A percentile compares a stretch with the other conserved stretches of the same genome.
phyloP scores from a whole-genome alignment of 208 protist species.

The Trypanosoma caninum region DNA sequence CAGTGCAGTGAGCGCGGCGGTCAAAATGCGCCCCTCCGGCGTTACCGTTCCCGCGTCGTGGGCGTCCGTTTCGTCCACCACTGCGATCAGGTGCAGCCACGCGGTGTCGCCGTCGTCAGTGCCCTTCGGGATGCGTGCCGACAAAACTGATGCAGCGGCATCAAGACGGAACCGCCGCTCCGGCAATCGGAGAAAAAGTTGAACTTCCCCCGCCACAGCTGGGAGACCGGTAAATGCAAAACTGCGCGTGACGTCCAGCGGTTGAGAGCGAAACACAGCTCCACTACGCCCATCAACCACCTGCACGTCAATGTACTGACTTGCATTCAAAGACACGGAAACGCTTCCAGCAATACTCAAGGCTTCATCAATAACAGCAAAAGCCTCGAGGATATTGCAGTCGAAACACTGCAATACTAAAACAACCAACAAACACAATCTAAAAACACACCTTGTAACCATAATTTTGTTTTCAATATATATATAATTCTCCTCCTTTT shows the following conservation, averaged over 20 bases:
- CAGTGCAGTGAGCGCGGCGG: conserved; percentile 25
- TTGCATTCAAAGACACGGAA: conserved; percentile 27
- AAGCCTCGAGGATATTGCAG: too few relatives aligned
- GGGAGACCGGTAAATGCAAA: conserved; percentile 63
- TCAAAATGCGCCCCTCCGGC: conserved; percentile 23
- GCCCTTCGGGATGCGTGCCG: conserved; percentile 20
- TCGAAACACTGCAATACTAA: too few relatives aligned
- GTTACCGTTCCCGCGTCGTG: not conserved
- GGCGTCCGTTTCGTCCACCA: not conserved
- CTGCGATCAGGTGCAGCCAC: conserved; percentile 36
- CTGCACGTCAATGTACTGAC: conserved; percentile 54
- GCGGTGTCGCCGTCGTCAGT: conserved; percentile 9
- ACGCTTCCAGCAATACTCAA: conserved; percentile 55
- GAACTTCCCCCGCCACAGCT: conserved; percentile 32
- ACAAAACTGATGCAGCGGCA: conserved; percentile 33
- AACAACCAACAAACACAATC: too few relatives aligned
- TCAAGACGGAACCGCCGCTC: conserved; percentile 35
- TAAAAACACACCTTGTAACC: too few relatives aligned
- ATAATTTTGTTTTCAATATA: too few relatives aligned
- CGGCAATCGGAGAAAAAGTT: conserved; percentile 43
- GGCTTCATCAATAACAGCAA: too few relatives aligned
- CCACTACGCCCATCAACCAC: conserved; percentile 51
- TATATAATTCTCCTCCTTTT: too few relatives aligned
- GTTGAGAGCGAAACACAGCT: conserved; percentile 46
- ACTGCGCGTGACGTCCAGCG: conserved; percentile 50